phyloP scores from a whole-genome alignment of 2,329 filamentous ascomycete species.

The Sporothrix curviconia region DNA sequence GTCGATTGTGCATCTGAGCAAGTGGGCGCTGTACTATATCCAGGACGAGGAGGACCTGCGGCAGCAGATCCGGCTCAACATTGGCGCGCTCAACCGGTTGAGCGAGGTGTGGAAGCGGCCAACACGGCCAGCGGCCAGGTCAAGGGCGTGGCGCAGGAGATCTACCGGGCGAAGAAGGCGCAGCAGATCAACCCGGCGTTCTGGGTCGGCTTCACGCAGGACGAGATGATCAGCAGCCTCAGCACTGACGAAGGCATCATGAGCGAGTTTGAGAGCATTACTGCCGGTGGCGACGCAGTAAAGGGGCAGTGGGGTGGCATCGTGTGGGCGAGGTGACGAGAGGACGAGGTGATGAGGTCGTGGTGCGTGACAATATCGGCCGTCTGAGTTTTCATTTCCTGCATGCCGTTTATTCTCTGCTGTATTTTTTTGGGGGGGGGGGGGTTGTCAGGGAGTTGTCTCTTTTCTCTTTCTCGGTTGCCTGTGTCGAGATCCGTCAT shows the following conservation, averaged over 20 bases:
- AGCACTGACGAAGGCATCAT: conserved; percentile 54
- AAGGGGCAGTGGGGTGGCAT: too few species aligned
- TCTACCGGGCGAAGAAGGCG: conserved; percentile 55
- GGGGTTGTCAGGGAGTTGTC: too few species aligned
- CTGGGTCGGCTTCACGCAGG: conserved; percentile 49
- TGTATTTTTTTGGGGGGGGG: too few species aligned
- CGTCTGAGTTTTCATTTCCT: not conserved
- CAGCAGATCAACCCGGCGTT: conserved; percentile 46
- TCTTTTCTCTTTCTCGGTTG: too few species aligned
- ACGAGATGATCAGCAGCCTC: conserved; percentile 49
- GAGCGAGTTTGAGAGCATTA: conserved; percentile 46
- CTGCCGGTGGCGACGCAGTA: conserved; percentile 22
- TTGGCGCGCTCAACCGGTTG: conserved; percentile 65
- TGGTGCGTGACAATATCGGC: not conserved
- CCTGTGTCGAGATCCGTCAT: too few species aligned
- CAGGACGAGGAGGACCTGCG: conserved; percentile 60
- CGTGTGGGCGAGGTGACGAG: too few species aligned
- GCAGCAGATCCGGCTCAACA: conserved; percentile 72
- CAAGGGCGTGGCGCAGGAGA: conserved; percentile 70
- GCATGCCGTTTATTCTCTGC: too few species aligned
- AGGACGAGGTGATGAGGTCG: not conserved
- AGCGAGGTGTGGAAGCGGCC: conserved; percentile 68
- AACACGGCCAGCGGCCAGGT: conserved; percentile 65
- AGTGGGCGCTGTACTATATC: conserved; percentile 62
- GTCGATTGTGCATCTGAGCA: conserved; percentile 74